Percentiles rank a stretch among this genome's conserved stretches.
Evolutionary conservation across 148 eudicot genomes (phyloP).

Genomic region (Rhododendron simsii): DNA sequence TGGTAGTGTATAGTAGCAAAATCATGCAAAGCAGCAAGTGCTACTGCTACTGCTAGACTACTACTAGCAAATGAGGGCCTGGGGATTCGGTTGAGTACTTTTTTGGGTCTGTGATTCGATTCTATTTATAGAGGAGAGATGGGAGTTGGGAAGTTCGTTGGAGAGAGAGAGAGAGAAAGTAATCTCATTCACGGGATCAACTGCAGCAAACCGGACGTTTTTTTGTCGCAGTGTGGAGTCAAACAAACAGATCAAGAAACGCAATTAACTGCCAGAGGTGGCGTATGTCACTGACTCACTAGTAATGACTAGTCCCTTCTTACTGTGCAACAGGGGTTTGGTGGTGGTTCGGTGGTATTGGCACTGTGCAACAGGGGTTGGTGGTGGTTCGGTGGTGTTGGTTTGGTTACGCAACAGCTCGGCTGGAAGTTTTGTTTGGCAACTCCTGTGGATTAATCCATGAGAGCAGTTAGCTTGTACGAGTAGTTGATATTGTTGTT

Average conservation of each 20-base stretch:
- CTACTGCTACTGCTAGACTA: not conserved
- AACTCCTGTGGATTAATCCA: too few relatives aligned
- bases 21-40: not conserved
- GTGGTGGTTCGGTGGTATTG: not conserved
- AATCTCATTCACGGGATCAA: constrained; percentile 50
- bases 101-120: not conserved
- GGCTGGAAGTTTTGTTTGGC: too few relatives aligned
- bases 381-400: not conserved
- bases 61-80: not conserved
- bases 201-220: constrained; percentile 30
- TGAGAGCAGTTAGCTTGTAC: too few relatives aligned
- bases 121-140: not conserved
- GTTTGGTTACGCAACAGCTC: too few relatives aligned
- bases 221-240: not conserved
- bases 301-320: not conserved
- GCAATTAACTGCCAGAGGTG: not conserved
- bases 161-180: constrained; percentile 27
- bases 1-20: not conserved
- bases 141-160: constrained; percentile 19
- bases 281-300: not conserved
- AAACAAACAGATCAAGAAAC: not conserved
- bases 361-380: not conserved
- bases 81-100: not conserved
- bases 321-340: not conserved
- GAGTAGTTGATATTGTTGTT: too few relatives aligned